Conservation (phyloP, 129 eudicot species). For the Helianthus annuus region DNA sequence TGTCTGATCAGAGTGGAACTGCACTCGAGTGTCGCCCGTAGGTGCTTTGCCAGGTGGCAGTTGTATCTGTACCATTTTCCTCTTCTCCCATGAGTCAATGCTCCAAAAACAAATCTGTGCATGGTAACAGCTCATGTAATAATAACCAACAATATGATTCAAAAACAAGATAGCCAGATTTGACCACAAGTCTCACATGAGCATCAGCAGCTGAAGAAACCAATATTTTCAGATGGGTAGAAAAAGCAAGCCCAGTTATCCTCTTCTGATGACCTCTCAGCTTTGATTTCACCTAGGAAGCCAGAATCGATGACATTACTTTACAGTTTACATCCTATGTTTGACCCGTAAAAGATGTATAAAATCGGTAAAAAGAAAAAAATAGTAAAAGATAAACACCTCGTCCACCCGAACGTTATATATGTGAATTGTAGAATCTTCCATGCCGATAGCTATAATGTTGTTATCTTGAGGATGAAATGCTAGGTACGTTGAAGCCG, state of each 20-base stretch:
- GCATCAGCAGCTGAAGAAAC: conserved; percentile 95
- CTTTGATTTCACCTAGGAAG: conserved; percentile 71
- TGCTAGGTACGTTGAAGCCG: conserved; percentile 77
- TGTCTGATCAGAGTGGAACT: conserved; percentile 75
- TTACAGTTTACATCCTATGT: conserved; percentile 4
- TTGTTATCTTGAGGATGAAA: conserved; percentile 95
- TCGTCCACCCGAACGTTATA: conserved; percentile 86
- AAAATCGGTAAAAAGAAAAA: neutral
- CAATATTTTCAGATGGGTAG: conserved; percentile 67
- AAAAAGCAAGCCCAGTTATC: conserved; percentile 79
- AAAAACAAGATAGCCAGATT: neutral
- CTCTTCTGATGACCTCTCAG: conserved; percentile 89
- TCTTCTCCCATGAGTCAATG: conserved; percentile 91
- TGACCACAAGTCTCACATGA: conserved; percentile 52
- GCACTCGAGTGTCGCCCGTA: conserved; percentile 80
- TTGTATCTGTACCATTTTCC: conserved; percentile 63
- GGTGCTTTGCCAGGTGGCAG: conserved; percentile 77
- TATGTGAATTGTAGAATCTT: conserved; percentile 79
- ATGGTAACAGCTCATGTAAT: neutral
- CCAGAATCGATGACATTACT: conserved; percentile 1
- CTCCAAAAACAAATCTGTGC: conserved; percentile 88
- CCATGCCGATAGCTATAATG: conserved; percentile 87
- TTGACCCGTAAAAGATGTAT: neutral
- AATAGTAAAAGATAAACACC: conserved; percentile 36
- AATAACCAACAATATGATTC: neutral